These are phyloP conservation scores for Bassia scoparia DNA, from an alignment of 148 eudicot species.

Conservation along the genomic window DNA sequence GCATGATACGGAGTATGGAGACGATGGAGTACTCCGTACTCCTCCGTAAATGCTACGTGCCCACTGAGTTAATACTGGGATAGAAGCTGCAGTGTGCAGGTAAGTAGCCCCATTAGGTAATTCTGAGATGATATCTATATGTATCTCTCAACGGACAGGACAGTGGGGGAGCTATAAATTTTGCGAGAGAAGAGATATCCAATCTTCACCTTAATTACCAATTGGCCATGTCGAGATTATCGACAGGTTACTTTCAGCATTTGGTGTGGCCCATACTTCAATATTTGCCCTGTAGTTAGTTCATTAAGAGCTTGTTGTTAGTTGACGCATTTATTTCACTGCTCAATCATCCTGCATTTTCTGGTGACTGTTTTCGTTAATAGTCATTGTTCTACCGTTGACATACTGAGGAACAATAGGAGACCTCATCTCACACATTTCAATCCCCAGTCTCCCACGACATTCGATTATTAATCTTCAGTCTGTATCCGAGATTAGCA, in stretches of 20 bases:
- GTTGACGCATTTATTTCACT: not conserved
- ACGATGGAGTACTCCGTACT: too few species aligned
- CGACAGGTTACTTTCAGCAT: not conserved
- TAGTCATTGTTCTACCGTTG: too few species aligned
- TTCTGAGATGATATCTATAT: not conserved
- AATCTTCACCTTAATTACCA: not conserved
- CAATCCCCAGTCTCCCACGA: too few species aligned
- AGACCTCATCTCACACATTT: too few species aligned
- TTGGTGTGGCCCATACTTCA: not conserved
- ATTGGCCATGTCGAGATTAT: not conserved
- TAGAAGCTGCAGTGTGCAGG: not conserved
- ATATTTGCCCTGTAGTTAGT: too few species aligned
- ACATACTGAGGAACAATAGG: too few species aligned
- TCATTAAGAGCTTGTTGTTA: not conserved
- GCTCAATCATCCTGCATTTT: not conserved
- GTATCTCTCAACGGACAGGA: too few species aligned
- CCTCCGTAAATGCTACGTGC: too few species aligned
- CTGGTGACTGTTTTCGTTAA: too few species aligned
- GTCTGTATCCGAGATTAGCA: too few species aligned
- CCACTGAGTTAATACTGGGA: not conserved
- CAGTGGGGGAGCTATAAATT: not conserved
- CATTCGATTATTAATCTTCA: too few species aligned
- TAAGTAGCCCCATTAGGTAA: not conserved
- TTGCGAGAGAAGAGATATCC: conserved; percentile 2
- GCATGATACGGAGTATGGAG: too few species aligned